phyloP scores from a whole-genome alignment of 371 early-diverging fungal genomes.

The Chytridiales sp. region DNA sequence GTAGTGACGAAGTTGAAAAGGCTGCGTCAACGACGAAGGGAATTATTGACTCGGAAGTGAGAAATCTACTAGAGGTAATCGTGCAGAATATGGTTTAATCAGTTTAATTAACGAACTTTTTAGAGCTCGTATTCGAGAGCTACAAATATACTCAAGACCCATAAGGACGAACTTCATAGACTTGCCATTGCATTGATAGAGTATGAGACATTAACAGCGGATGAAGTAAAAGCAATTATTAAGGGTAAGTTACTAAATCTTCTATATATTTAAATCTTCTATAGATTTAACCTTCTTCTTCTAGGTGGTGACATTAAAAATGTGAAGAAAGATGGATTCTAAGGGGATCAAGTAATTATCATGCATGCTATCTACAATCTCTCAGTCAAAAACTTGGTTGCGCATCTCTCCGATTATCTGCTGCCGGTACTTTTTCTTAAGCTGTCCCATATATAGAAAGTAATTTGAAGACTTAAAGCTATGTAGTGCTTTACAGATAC shows the following conservation, averaged over 20 bases:
- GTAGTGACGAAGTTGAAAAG: constrained; percentile 69
- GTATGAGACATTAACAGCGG: constrained; percentile 85
- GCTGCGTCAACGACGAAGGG: constrained; percentile 73
- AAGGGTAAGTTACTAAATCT: constrained; percentile 52
- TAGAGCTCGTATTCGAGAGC: constrained; percentile 62
- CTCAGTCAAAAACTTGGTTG: background rate
- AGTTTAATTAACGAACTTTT: constrained; percentile 29
- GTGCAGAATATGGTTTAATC: background rate
- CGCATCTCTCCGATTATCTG: constrained; percentile 27
- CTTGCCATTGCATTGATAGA: constrained; percentile 90
- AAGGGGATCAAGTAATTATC: too few species aligned
- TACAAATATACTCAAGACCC: constrained; percentile 63
- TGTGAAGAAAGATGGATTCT: constrained; percentile 2
- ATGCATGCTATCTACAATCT: too few species aligned
- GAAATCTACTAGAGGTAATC: constrained; percentile 62
- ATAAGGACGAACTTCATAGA: constrained; percentile 84
- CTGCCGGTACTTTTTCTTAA: constrained; percentile 26
- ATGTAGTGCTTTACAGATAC: background rate
- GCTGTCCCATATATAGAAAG: constrained; percentile 26
- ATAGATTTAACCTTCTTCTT: background rate
- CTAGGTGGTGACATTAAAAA: constrained; percentile 5
- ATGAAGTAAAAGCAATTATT: constrained; percentile 80
- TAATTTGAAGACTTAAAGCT: constrained; percentile 15
- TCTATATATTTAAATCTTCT: background rate
- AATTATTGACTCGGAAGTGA: constrained; percentile 83